A percentile compares a stretch with the other conserved stretches of the same genome.
These are phyloP conservation scores for Saccharomyces uvarum DNA, from an alignment of 1,139 yeast species.

Conservation along the genomic window DNA sequence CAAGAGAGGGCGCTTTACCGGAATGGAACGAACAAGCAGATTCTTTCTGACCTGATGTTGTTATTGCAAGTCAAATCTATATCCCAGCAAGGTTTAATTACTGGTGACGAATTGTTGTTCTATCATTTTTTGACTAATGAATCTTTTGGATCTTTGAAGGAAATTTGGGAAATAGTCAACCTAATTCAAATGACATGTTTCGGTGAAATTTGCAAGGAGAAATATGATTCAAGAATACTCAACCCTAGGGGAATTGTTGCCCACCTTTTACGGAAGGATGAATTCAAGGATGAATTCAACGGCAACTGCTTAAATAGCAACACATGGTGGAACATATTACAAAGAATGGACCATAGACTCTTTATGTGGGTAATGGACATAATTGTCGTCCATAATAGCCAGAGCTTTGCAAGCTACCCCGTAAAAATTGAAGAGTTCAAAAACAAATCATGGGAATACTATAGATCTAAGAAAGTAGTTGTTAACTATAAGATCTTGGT, in stretches of 20 bases:
- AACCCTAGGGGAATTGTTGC: conserved; percentile 19
- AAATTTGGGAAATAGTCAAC: conserved; percentile 27
- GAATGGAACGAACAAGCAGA: neutral
- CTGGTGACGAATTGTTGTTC: conserved; percentile 28
- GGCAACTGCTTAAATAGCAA: conserved; percentile 19
- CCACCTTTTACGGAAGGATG: conserved; percentile 19
- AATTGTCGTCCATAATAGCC: conserved; percentile 24
- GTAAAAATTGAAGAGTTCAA: conserved; percentile 10
- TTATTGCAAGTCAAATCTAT: conserved; percentile 26
- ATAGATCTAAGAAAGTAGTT: conserved; percentile 18
- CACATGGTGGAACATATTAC: conserved; percentile 29
- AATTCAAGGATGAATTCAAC: conserved; percentile 25
- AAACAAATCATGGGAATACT: conserved; percentile 22
- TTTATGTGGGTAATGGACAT: conserved; percentile 31
- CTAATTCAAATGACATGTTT: conserved; percentile 28
- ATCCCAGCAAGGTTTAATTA: conserved; percentile 23
- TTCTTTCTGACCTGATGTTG: conserved; percentile 10
- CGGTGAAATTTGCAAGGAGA: conserved; percentile 20
- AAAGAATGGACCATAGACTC: conserved; percentile 23
- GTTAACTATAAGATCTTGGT: conserved; percentile 35
- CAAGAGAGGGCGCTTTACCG: conserved; percentile 10
- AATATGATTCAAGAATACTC: conserved; percentile 23
- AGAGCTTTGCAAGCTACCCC: conserved; percentile 15
- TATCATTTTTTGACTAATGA: conserved; percentile 20
- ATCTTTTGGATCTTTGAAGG: conserved; percentile 10